These are phyloP conservation scores for Echium plantagineum DNA, from an alignment of 257 asterid species.

Conservation along the genomic window DNA sequence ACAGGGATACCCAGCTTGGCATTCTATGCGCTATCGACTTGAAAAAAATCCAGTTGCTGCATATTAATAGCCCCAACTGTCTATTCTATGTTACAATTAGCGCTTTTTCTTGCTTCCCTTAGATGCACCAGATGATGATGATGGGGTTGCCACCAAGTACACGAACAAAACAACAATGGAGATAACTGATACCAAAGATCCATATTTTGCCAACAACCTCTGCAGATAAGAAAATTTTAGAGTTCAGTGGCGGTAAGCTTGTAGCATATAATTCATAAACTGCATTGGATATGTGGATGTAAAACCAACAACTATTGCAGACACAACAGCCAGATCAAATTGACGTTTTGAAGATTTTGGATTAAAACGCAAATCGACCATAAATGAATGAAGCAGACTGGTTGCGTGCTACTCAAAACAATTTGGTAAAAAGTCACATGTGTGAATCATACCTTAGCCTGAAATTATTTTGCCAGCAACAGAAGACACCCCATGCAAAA, in stretches of 20 bases:
- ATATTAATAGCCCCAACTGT: background rate
- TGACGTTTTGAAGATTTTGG: background rate
- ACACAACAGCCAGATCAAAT: background rate
- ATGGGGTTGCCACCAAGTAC: slow-evolving; percentile 62
- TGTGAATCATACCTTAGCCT: slow-evolving; percentile 75
- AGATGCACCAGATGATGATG: slow-evolving; percentile 31
- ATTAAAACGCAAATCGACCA: background rate
- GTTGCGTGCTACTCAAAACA: background rate
- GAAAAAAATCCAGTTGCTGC: background rate
- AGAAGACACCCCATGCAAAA: slow-evolving; percentile 25
- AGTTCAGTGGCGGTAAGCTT: background rate
- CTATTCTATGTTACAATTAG: slow-evolving; percentile 4
- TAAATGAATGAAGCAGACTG: background rate
- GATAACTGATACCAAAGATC: slow-evolving; percentile 67
- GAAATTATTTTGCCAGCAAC: slow-evolving; percentile 28
- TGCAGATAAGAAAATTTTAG: slow-evolving; percentile 24
- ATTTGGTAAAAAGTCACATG: background rate
- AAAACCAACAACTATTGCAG: background rate
- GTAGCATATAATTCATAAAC: background rate
- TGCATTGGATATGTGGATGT: background rate
- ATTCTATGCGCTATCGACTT: background rate
- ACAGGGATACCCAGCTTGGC: slow-evolving; percentile 1
- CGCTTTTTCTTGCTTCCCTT: slow-evolving; percentile 80
- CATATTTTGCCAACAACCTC: slow-evolving; percentile 75
- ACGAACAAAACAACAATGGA: slow-evolving; percentile 50